phyloP scores from a whole-genome alignment of 2,329 filamentous ascomycete genomes.

The Pseudogymnoascus sp. region DNA sequence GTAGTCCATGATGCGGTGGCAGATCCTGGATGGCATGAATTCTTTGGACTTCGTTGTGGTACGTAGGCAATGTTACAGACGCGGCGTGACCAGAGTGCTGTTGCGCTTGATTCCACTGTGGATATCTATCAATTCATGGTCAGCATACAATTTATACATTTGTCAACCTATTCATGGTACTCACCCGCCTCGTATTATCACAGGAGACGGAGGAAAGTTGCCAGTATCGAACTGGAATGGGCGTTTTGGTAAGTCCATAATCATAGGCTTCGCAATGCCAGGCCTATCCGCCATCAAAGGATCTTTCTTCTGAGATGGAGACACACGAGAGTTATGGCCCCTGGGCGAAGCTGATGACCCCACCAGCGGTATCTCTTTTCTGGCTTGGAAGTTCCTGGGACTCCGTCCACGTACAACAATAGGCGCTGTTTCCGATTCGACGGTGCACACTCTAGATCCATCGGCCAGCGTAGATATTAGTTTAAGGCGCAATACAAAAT shows the following conservation, averaged over 20 bases:
- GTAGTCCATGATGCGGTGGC: not conserved
- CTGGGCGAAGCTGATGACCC: conserved; percentile 26
- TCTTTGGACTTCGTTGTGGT: conserved; percentile 14
- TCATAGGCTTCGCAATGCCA: conserved; percentile 19
- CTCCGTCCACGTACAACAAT: conserved; percentile 91
- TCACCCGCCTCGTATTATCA: conserved; percentile 24
- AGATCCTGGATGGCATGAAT: not conserved
- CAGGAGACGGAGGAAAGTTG: conserved; percentile 21
- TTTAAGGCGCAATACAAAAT: conserved; percentile 85
- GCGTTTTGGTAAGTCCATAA: conserved; percentile 24
- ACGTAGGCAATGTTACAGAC: conserved; percentile 6
- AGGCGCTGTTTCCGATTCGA: conserved; percentile 77
- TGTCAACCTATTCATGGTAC: conserved; percentile 10
- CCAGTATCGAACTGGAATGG: conserved; percentile 26
- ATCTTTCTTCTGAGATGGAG: conserved; percentile 4
- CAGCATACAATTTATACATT: not conserved
- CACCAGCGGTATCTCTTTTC: conserved; percentile 78
- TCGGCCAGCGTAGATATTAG: conserved; percentile 76
- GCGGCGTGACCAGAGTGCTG: conserved; percentile 22
- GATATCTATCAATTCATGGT: conserved; percentile 13
- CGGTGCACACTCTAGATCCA: conserved; percentile 71
- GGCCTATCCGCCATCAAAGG: conserved; percentile 1
- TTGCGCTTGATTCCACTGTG: conserved; percentile 19
- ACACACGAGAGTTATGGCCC: conserved; percentile 21
- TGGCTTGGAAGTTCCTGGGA: conserved; percentile 86